Base-by-base conservation (phyloP, 352 stramenopile species). In the Pythium brachiatum region DNA sequence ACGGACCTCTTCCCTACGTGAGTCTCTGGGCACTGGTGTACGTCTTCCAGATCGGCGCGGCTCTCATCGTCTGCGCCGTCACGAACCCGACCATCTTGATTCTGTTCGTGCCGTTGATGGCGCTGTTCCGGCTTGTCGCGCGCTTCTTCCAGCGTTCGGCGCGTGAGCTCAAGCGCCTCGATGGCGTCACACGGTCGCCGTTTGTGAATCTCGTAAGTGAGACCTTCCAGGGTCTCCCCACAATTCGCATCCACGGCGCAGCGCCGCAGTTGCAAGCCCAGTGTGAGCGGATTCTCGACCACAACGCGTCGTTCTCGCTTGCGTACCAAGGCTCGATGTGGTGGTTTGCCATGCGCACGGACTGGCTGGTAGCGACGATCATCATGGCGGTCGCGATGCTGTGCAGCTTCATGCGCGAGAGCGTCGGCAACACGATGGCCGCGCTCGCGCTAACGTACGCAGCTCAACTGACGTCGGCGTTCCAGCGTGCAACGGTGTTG, bases 141-240 rank as follows among this genome's bases (percentile, higher is more conserved):
- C 82, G 85, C 25, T 96, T 95, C 56, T 97, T 92, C 63, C 72
- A 95, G 47, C 53, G 56, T 7, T 77, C 68, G 2, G 57, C 82
- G 57, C 71, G 72, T 15, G 93, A 98, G 66, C 69, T 98, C 18
- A 97, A 98, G 76, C 81, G 95, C 12, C 75, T 98, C n/a, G 95
- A 99, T 62, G 82, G 82, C 16, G 71, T 98, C 58, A 80, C 67
- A 18, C 68, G 74, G 20, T 74, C 86, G 48, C 95, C 96, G 15
- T 88, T 99, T 36, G 96, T 97, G 63, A 83, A 86, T 11, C 70
- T 97, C 44, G 75, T 98, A 15, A 75, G 77, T 2, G 93, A 98
- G 77, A 97, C 80, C 27, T 68, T 99, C 20, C 78, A 83, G 57
- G 96, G 96, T 26, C 78, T 98, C 29, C 60, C 86, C 1, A 98